Evolutionary conservation across 139 green algal species (phyloP).

Genomic region (Coelastrella sp.): DNA sequence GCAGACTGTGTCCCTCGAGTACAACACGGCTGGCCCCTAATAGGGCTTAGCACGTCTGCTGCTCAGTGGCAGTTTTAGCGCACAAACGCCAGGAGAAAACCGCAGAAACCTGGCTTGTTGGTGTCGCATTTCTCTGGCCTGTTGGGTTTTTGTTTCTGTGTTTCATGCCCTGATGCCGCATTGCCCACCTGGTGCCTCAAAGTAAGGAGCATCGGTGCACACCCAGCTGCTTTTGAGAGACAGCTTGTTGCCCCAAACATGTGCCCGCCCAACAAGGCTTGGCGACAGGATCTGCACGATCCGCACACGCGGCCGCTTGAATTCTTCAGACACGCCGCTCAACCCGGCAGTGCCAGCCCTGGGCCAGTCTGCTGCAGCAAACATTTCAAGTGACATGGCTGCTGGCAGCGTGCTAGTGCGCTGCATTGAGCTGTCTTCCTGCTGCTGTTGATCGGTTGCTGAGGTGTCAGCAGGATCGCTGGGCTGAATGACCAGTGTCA

Average conservation of each 20-base stretch:
- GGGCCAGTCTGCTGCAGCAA: not conserved
- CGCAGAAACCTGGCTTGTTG: too few relatives aligned
- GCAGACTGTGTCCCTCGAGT: too few relatives aligned
- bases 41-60: too few relatives aligned
- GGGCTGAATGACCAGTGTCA: too few relatives aligned
- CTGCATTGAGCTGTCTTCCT: not conserved
- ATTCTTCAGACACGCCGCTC: not conserved
- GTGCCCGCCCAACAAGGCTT: slow-evolving; percentile 25
- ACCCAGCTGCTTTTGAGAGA: slow-evolving; percentile 51
- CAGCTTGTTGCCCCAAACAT: slow-evolving; percentile 51
- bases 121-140: too few relatives aligned
- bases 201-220: slow-evolving; percentile 55
- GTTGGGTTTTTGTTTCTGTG: too few relatives aligned
- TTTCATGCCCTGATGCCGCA: not conserved
- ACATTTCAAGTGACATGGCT: not conserved
- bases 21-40: too few relatives aligned
- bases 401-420: slow-evolving; percentile 8
- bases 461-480: not conserved
- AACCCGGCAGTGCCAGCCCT: not conserved
- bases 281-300: slow-evolving; percentile 49
- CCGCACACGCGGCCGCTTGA: slow-evolving; percentile 31
- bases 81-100: too few relatives aligned
- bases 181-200: slow-evolving; percentile 49
- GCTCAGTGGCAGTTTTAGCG: too few relatives aligned
- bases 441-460: not conserved